Conservation (phyloP, 306 rosid species). For the Albizia julibrissin region DNA sequence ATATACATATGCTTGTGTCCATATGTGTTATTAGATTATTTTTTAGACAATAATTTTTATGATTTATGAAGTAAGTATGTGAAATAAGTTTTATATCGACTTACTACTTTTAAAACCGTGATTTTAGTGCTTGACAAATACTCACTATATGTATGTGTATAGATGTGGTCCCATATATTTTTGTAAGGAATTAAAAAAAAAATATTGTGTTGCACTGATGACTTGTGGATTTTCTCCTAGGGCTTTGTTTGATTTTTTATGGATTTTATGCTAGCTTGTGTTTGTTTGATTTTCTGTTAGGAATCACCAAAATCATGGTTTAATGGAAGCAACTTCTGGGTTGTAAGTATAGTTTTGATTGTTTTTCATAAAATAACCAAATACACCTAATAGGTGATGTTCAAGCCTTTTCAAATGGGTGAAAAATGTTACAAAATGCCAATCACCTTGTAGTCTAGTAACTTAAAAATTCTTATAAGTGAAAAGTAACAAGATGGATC, state of each 20-base stretch:
- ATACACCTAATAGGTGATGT: not conserved
- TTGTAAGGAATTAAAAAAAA: not conserved
- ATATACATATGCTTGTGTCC: not conserved
- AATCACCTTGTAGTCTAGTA: not conserved
- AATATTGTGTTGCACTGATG: not conserved
- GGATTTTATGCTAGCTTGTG: not conserved
- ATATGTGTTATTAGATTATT: no score
- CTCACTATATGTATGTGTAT: not conserved
- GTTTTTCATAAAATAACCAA: not conserved
- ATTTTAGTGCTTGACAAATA: no score
- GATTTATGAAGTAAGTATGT: no score
- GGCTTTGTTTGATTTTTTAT: not conserved
- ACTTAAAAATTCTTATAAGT: no score
- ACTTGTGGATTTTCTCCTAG: not conserved
- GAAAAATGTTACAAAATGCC: not conserved
- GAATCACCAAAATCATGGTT: not conserved
- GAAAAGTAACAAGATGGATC: accelerated
- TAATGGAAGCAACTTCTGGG: not conserved
- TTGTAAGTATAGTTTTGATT: not conserved
- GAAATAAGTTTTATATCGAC: no score
- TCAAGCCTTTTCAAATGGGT: not conserved
- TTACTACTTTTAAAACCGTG: no score
- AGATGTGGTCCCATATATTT: not conserved
- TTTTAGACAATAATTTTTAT: no score
- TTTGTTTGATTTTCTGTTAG: not conserved